These are phyloP conservation scores for Blastobotrys illinoisensis DNA, from an alignment of 1,139 yeast species.

Conservation along the genomic window DNA sequence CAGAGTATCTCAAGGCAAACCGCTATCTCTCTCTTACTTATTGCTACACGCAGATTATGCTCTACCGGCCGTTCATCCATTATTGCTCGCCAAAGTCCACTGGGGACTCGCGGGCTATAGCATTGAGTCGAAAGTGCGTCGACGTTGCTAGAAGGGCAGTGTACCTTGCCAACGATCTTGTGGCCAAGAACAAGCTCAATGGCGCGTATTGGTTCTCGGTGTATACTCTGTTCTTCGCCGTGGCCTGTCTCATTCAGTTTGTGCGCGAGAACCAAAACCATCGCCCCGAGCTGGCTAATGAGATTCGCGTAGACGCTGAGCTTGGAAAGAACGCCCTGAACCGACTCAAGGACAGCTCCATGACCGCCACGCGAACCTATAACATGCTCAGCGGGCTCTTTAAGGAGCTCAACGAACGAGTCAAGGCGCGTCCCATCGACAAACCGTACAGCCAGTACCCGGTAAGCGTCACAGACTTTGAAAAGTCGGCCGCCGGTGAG, in stretches of 20 bases:
- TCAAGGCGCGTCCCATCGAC: background rate
- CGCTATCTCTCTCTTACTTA: slow-evolving; percentile 71
- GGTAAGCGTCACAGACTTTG: background rate
- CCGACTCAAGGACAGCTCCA: slow-evolving; percentile 63
- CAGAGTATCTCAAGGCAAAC: slow-evolving; percentile 71
- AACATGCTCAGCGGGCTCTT: slow-evolving; percentile 72
- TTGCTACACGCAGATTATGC: slow-evolving; percentile 75
- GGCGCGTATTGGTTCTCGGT: slow-evolving; percentile 94
- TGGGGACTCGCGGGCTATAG: slow-evolving; percentile 61
- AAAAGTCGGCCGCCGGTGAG: slow-evolving; percentile 34
- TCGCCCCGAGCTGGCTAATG: slow-evolving; percentile 49
- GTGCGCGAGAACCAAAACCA: slow-evolving; percentile 61
- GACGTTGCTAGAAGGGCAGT: slow-evolving; percentile 82
- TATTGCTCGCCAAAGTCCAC: slow-evolving; percentile 46
- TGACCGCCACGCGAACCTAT: slow-evolving; percentile 76
- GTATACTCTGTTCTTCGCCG: slow-evolving; percentile 87
- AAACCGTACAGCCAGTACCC: background rate
- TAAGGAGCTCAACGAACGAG: slow-evolving; percentile 56
- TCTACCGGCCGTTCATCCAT: slow-evolving; percentile 89
- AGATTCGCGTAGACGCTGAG: slow-evolving; percentile 70
- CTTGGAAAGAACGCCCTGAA: slow-evolving; percentile 72
- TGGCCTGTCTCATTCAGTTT: slow-evolving; percentile 80
- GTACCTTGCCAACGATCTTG: slow-evolving; percentile 77
- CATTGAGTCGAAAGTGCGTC: slow-evolving; percentile 51
- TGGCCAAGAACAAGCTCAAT: slow-evolving; percentile 62